Percentiles rank a stretch among this genome's conserved stretches.
These are phyloP conservation scores for Cryptococcus maquisensis DNA, from an alignment of 1,284 basidiomycete species.

Conservation along the genomic window DNA sequence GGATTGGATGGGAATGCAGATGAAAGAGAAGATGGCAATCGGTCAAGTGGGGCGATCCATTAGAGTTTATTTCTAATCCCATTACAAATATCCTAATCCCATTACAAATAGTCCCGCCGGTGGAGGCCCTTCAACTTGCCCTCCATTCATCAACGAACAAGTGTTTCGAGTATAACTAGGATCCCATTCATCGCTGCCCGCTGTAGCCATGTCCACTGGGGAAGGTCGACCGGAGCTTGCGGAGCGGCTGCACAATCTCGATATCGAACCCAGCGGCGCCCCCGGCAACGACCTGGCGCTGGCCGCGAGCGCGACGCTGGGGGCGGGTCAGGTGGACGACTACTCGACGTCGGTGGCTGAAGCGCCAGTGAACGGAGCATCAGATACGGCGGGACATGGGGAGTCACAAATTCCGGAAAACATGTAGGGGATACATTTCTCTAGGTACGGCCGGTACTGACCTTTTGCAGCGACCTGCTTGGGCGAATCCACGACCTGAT, in stretches of 20 bases:
- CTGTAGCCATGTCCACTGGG: too few species aligned
- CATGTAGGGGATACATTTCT: too few species aligned
- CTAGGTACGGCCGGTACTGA: too few species aligned
- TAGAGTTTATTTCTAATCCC: not conserved
- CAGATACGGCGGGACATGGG: not conserved
- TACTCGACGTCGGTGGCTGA: not conserved
- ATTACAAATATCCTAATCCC: too few species aligned
- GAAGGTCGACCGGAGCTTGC: conserved; percentile 1
- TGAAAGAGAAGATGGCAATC: too few species aligned
- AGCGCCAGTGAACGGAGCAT: not conserved
- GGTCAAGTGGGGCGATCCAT: not conserved
- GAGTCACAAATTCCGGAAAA: not conserved
- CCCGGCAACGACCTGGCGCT: not conserved
- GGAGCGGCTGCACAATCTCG: conserved; percentile 3
- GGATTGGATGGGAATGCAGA: not conserved
- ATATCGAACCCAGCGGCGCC: conserved; percentile 1
- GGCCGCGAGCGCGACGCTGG: not conserved
- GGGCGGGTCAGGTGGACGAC: not conserved
- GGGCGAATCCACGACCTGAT: conserved; percentile 17
- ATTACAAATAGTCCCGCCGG: too few species aligned
- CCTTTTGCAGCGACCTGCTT: not conserved
- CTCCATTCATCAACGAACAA: not conserved
- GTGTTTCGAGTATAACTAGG: not conserved
- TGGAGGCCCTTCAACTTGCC: not conserved
- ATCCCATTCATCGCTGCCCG: not conserved